Conservation (phyloP, 2,329 filamentous ascomycete genomes). For the Phaeoacremonium minimum region DNA sequence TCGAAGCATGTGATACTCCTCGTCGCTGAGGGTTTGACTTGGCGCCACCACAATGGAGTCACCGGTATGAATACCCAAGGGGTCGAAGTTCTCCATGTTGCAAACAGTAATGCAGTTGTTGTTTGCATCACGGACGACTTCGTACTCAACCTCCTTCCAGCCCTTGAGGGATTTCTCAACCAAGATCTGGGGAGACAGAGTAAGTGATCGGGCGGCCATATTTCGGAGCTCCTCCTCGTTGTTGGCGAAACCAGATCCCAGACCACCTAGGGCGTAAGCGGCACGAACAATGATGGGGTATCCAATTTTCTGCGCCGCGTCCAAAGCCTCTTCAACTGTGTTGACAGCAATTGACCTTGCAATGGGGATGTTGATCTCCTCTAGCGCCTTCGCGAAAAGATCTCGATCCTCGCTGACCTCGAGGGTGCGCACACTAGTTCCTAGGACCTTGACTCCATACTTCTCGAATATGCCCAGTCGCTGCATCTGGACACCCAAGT, state of each 20-base stretch:
- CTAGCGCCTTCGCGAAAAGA: constrained; percentile 89
- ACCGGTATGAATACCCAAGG: constrained; percentile 94
- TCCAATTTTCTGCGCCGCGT: constrained; percentile 80
- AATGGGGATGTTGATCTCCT: constrained; percentile 96
- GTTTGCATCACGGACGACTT: constrained; percentile 90
- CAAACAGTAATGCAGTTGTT: constrained; percentile 99
- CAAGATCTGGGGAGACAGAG: constrained; percentile 90
- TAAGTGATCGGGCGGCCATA: constrained; percentile 87
- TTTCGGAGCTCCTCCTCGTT: constrained; percentile 92
- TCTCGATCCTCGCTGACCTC: constrained; percentile 96
- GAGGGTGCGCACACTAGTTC: constrained; percentile 89
- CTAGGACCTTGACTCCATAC: constrained; percentile 91
- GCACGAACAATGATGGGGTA: constrained; percentile 98
- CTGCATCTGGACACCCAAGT: constrained; percentile 96
- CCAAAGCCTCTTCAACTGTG: constrained; percentile 87
- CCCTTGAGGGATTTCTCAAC: constrained; percentile 98
- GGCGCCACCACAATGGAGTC: constrained; percentile 98
- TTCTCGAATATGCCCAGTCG: constrained; percentile 92
- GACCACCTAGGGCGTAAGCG: constrained; percentile 91
- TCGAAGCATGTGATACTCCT: constrained; percentile 98
- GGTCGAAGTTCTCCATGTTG: constrained; percentile 99
- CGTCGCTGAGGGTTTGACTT: constrained; percentile 92
- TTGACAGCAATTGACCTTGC: constrained; percentile 91
- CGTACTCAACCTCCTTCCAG: constrained; percentile 99
- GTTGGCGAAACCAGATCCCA: constrained; percentile 93